These are phyloP conservation scores for Lecanoromycetidae sp. DNA, from an alignment of 2,329 filamentous ascomycete genomes.

Conservation along the genomic window DNA sequence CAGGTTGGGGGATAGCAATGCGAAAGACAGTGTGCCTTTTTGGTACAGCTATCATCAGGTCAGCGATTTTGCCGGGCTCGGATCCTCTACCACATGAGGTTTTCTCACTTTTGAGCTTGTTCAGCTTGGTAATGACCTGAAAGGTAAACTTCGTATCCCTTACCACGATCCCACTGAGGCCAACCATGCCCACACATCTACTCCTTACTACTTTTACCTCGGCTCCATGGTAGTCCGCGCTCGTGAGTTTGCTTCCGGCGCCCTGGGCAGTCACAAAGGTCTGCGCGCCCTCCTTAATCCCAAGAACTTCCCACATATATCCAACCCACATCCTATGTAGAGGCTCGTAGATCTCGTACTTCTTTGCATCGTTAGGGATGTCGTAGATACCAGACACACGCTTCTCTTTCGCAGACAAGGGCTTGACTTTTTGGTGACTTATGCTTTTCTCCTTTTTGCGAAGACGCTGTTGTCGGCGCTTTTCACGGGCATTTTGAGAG, in stretches of 20 bases:
- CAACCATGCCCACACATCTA: constrained; percentile 67
- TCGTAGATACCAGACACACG: constrained; percentile 61
- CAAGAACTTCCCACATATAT: constrained; percentile 75
- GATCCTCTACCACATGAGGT: not conserved
- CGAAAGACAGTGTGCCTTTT: constrained; percentile 84
- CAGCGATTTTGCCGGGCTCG: not conserved
- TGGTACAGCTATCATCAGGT: constrained; percentile 47
- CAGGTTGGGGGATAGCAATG: constrained; percentile 51
- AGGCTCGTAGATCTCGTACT: constrained; percentile 65
- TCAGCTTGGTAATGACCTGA: constrained; percentile 62
- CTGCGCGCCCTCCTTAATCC: constrained; percentile 35
- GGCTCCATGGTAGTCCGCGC: constrained; percentile 85
- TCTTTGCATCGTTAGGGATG: constrained; percentile 54
- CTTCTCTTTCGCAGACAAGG: constrained; percentile 69
- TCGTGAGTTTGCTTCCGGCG: constrained; percentile 52
- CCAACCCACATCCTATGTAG: constrained; percentile 68
- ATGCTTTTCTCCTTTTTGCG: constrained; percentile 36
- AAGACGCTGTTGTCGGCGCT: constrained; percentile 37
- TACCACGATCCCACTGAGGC: constrained; percentile 73
- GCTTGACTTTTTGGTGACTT: constrained; percentile 45
- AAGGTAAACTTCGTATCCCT: constrained; percentile 79
- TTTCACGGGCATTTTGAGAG: constrained; percentile 42
- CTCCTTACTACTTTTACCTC: constrained; percentile 71
- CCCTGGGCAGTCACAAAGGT: constrained; percentile 46
- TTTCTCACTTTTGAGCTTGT: constrained; percentile 53